Evolutionary conservation across 2,329 filamentous ascomycete genomes (phyloP), one percentile per base, ranked within the genome.

Genomic region (Alternaria conjuncta): DNA sequence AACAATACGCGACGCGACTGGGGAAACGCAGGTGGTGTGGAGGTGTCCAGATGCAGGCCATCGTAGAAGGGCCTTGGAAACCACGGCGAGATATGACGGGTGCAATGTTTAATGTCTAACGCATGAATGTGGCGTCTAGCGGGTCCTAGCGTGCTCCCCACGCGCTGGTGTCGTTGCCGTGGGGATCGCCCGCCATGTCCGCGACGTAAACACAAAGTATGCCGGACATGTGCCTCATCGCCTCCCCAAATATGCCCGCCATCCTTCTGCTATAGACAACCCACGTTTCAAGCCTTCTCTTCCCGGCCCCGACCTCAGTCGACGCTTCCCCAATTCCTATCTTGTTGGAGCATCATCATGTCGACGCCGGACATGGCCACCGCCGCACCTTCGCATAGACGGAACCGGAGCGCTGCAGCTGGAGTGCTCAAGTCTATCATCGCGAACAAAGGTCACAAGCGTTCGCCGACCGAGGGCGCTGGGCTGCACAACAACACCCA

Each of bases 371-470:
- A 61, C 32, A 60, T 65, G 61, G 68, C 73, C 20, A 15, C 49
- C 30, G 20, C 49, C 32, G 66, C 66, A 53, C 71, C 71, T 50
- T 59, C 69, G 44, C 79, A 82, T 61, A 69, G 75, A 57, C 79
- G 80, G 61, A 78, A 80, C 73, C 80, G 79, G 69, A 81, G 80
- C 60, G 79, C 85, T 46, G 71, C 75, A 53, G 79, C 85, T 47
- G 71, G 75, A 46, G 71, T 79, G 47, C 79, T 89, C 64, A 85
- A 84, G 72, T 85, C 86, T 20, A 83, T 88, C 60, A 83, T 69
- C 80, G 23, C 20, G 20, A 59, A 85, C 55, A 86, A 83, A 74
- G 75, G 77, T 60, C 82, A 86, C 71, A 84, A 82, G 68, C 82
- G 83, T 55, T 82, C 83, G 63, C 81, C 82, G 47, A 84, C 82